Conservation (phyloP, 1,284 basidiomycete species). For the Mycena sp. region DNA sequence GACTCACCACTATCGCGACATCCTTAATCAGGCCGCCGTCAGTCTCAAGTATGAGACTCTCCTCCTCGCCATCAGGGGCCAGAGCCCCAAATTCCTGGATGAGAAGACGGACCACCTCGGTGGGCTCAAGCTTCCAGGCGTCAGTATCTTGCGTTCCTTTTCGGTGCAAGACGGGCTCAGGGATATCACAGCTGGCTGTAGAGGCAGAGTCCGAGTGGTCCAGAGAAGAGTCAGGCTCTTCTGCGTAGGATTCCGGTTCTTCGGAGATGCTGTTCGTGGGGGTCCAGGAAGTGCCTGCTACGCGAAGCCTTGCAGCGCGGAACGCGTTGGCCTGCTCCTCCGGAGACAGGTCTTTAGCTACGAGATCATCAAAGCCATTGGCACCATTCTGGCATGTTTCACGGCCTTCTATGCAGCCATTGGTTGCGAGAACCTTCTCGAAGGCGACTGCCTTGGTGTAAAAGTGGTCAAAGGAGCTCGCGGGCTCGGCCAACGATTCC, state of each 20-base stretch:
- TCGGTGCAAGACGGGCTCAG: constrained; percentile 24
- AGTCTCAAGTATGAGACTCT: constrained; percentile 61
- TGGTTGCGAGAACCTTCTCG: constrained; percentile 43
- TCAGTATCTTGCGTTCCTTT: constrained; percentile 35
- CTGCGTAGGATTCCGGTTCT: constrained; percentile 34
- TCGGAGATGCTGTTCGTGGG: constrained; percentile 30
- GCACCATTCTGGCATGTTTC: constrained; percentile 29
- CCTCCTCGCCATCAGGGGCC: constrained; percentile 53
- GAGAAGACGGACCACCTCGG: constrained; percentile 52
- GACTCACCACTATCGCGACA: neutral
- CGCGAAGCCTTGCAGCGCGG: constrained; percentile 49
- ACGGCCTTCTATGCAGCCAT: constrained; percentile 35
- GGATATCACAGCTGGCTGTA: constrained; percentile 2
- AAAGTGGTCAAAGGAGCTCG: constrained; percentile 42
- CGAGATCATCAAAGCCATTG: constrained; percentile 51
- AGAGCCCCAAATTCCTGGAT: constrained; percentile 59
- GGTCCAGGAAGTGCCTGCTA: constrained; percentile 43
- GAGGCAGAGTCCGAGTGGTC: constrained; percentile 9
- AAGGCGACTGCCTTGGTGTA: constrained; percentile 50
- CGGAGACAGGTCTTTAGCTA: constrained; percentile 47
- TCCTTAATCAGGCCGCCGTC: constrained; percentile 52
- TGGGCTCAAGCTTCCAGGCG: constrained; percentile 44
- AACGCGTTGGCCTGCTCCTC: constrained; percentile 45
- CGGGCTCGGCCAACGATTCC: neutral
- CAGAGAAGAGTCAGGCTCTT: constrained; percentile 26